Evolutionary conservation across 2,329 filamentous ascomycete species (phyloP).

Genomic region (Fusarium denticulatum): DNA sequence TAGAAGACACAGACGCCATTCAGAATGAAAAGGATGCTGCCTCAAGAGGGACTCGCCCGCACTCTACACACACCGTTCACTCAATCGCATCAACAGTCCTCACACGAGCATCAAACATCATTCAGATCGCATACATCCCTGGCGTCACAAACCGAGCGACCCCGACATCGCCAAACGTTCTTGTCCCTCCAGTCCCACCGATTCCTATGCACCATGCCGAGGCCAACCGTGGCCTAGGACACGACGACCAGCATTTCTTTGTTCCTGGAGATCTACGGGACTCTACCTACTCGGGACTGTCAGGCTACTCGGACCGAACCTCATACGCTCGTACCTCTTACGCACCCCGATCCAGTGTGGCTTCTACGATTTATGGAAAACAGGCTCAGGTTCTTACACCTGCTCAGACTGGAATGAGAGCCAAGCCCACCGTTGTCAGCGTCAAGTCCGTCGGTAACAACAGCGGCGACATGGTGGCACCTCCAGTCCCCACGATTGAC

Average conservation of each 20-base stretch:
- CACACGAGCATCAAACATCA: conserved; percentile 97
- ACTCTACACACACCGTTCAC: conserved; percentile 85
- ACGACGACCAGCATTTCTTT: conserved; percentile 90
- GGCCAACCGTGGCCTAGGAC: conserved; percentile 57
- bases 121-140: conserved; percentile 98
- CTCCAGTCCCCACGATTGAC: conserved; percentile 79
- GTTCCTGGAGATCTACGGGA: conserved; percentile 89
- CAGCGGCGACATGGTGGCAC: conserved; percentile 64
- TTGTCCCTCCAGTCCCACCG: conserved; percentile 92
- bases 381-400: conserved; percentile 85
- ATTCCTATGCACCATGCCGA: conserved; percentile 76
- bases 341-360: conserved; percentile 76
- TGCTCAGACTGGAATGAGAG: conserved; percentile 86
- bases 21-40: conserved; percentile 58
- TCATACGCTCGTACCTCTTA: conserved; percentile 69
- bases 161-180: conserved; percentile 80
- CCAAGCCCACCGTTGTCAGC: conserved; percentile 91
- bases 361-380: conserved; percentile 93
- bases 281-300: conserved; percentile 86
- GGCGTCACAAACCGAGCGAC: conserved; percentile 93
- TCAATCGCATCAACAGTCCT: conserved; percentile 96
- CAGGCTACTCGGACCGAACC: conserved; percentile 69
- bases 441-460: conserved; percentile 77
- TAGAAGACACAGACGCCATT: conserved; percentile 62
- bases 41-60: conserved; percentile 62